These are phyloP conservation scores for Cyclotella choctawhatcheeana DNA, from an alignment of 108 stramenopile species.

Conservation along the genomic window DNA sequence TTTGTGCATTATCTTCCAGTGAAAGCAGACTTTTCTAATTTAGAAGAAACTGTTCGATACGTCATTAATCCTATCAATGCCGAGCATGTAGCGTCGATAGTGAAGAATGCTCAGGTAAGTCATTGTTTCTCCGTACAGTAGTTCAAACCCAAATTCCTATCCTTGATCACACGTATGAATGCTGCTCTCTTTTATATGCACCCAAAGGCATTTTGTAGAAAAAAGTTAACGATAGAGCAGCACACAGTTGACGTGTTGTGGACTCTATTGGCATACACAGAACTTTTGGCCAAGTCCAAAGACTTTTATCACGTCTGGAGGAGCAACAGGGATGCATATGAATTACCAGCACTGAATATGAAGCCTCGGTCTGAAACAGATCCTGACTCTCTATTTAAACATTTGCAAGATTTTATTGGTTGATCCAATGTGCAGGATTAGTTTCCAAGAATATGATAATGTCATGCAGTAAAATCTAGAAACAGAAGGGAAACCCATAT, in stretches of 20 bases:
- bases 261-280: conserved; percentile 42
- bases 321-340: conserved; percentile 18
- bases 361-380: no score
- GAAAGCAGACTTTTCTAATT: conserved; percentile 21
- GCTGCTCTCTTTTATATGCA: not conserved
- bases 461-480: no score
- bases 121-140: conserved; percentile 32
- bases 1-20: conserved; percentile 43
- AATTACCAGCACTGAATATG: conserved; percentile 29
- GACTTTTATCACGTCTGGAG: conserved; percentile 31
- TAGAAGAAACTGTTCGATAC: conserved; percentile 19
- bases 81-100: conserved; percentile 16
- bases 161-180: not conserved
- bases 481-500: no score
- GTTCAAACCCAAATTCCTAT: not conserved
- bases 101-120: conserved; percentile 39
- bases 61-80: conserved; percentile 17
- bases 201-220: no score
- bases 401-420: no score
- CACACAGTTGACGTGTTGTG: conserved; percentile 32
- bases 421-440: no score
- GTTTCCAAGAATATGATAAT: no score
- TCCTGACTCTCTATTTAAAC: no score
- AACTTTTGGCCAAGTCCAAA: conserved; percentile 27
- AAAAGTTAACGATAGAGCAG: conserved; percentile 41